phyloP scores from a whole-genome alignment of 2,329 filamentous ascomycete genomes.

The Pseudogymnoascus sp. region DNA sequence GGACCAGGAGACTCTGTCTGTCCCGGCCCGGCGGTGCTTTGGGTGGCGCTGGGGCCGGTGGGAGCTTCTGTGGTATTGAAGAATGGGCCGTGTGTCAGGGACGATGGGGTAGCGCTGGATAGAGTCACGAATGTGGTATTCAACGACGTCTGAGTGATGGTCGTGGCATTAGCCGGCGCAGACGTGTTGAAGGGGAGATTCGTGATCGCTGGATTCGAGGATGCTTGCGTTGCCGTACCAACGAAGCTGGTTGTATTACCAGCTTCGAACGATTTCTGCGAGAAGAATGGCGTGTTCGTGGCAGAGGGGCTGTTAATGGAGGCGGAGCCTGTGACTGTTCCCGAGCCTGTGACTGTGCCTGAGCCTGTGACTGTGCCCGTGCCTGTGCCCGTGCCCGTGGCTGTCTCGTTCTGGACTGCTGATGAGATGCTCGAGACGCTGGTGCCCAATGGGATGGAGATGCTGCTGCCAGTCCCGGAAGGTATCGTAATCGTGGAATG shows the following conservation, averaged over 20 bases:
- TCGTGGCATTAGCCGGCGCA: background rate
- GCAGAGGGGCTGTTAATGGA: background rate
- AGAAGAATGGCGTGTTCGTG: slow-evolving; percentile 1
- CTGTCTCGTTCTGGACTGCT: background rate
- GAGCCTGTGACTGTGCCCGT: background rate
- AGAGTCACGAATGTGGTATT: background rate
- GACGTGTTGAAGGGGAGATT: background rate
- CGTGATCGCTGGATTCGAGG: slow-evolving; percentile 3
- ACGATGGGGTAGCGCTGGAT: background rate
- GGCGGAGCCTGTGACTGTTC: background rate
- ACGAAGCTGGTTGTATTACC: background rate
- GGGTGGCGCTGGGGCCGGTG: background rate
- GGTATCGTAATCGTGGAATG: background rate
- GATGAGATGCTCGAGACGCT: background rate
- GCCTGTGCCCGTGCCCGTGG: background rate
- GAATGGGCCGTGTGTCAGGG: slow-evolving; percentile 1
- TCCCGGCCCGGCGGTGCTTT: background rate
- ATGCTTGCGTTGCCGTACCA: background rate
- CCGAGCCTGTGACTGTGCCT: background rate
- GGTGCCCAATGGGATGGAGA: background rate
- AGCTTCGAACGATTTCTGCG: slow-evolving; percentile 4
- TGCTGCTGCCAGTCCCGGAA: background rate
- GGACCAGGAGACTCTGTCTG: background rate
- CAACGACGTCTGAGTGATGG: background rate
- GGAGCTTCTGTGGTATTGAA: slow-evolving; percentile 1